Evolutionary conservation across 495 filamentous ascomycete genomes (phyloP).

Genomic region (Aspergillus nidulans): DNA sequence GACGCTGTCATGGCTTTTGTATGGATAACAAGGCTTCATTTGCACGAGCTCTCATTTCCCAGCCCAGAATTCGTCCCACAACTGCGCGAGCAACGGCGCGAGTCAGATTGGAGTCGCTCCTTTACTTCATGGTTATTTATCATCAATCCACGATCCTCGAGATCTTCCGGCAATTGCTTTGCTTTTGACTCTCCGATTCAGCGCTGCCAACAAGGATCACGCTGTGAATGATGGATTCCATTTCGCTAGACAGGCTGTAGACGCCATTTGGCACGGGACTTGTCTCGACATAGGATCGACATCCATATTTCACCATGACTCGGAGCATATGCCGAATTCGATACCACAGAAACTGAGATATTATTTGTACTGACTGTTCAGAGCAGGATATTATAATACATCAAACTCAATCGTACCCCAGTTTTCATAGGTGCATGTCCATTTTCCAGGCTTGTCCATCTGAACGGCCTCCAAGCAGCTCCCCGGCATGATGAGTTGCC

Average conservation of each 20-base stretch:
- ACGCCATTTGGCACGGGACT: too few species aligned
- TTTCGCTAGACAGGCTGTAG: too few species aligned
- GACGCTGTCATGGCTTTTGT: not conserved
- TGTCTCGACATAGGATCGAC: too few species aligned
- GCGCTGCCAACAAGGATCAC: too few species aligned
- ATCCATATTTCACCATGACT: too few species aligned
- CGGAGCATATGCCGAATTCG: not conserved
- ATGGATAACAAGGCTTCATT: not conserved
- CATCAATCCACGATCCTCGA: too few species aligned
- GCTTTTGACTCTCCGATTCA: too few species aligned
- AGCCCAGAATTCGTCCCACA: not conserved
- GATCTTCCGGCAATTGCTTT: too few species aligned
- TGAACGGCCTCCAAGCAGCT: constrained; percentile 21
- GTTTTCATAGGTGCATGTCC: constrained; percentile 18
- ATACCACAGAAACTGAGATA: too few species aligned
- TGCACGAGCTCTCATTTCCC: not conserved
- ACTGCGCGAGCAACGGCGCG: not conserved
- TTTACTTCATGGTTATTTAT: not conserved
- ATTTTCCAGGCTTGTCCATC: constrained; percentile 15
- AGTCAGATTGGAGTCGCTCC: not conserved
- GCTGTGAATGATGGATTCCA: too few species aligned
- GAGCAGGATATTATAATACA: constrained; percentile 9
- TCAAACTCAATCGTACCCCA: constrained; percentile 23
- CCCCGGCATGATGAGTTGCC: constrained; percentile 18
- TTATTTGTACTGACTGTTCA: not conserved